Evolutionary conservation across 140 eudicot genomes (phyloP).

Genomic region (Ambrosia hybrid): DNA sequence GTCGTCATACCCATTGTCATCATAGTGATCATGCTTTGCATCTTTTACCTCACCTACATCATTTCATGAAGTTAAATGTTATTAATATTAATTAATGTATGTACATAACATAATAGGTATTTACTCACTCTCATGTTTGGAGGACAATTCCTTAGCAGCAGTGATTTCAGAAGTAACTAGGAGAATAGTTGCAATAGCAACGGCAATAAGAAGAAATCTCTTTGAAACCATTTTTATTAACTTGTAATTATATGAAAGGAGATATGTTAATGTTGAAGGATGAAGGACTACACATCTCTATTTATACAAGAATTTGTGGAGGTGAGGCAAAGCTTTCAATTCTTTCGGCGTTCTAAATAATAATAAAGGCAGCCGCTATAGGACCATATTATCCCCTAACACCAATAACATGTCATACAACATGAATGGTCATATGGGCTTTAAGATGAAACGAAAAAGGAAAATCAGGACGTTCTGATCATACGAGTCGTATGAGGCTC

Average conservation of each 20-base stretch:
- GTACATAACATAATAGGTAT: too few relatives aligned
- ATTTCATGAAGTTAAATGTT: not conserved
- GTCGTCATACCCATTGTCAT: conserved; percentile 13
- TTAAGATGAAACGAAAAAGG: too few relatives aligned
- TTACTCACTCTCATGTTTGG: not conserved
- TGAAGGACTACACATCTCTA: conserved; percentile 10
- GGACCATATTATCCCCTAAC: too few relatives aligned
- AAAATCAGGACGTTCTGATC: too few relatives aligned
- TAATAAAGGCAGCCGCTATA: not conserved
- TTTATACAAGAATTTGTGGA: conserved; percentile 23
- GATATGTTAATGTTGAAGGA: conserved; percentile 18
- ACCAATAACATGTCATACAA: too few relatives aligned
- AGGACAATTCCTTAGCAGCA: conserved; percentile 38
- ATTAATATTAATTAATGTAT: not conserved
- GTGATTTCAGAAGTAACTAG: conserved; percentile 31
- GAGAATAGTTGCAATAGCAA: conserved; percentile 36
- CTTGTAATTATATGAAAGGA: too few relatives aligned
- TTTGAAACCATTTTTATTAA: conserved; percentile 37
- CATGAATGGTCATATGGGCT: too few relatives aligned
- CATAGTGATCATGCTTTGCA: conserved; percentile 24
- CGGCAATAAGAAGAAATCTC: conserved; percentile 26
- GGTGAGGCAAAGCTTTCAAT: not conserved
- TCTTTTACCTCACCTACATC: conserved; percentile 32
- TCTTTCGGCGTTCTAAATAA: not conserved
- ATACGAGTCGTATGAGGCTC: too few relatives aligned